A percentile compares a stretch with the other conserved stretches of the same genome.
Conservation (phyloP, 768 basidiomycete genomes). For the Dictyophora rubrovolvata region DNA sequence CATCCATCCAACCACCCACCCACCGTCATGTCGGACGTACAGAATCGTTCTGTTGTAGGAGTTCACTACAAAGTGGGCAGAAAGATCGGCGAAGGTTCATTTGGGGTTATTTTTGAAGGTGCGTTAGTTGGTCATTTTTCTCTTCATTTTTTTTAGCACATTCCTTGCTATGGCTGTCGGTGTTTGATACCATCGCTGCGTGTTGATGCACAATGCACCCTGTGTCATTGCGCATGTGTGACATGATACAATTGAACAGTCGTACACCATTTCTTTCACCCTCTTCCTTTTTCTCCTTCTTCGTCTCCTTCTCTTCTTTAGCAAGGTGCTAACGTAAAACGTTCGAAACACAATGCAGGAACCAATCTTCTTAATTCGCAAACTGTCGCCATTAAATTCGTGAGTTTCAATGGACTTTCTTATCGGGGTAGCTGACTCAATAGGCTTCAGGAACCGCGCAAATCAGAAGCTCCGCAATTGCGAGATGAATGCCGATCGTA, state of each 20-base stretch:
- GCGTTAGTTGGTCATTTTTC: conserved; percentile 9
- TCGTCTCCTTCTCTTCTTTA: not conserved
- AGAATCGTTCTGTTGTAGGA: conserved; percentile 50
- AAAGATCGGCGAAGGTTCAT: conserved; percentile 99
- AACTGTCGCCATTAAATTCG: conserved; percentile 99
- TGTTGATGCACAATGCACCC: not conserved
- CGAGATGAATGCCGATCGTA: conserved; percentile 98
- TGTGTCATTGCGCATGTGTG: not conserved
- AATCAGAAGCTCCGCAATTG: conserved; percentile 95
- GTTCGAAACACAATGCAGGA: conserved; percentile 38
- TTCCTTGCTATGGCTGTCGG: not conserved
- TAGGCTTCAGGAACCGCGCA: conserved; percentile 61
- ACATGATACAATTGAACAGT: not conserved
- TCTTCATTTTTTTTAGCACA: conserved; percentile 1
- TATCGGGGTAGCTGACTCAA: not conserved
- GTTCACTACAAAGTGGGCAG: conserved; percentile 97
- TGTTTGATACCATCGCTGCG: not conserved
- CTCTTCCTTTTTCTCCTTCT: not conserved
- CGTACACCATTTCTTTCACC: not conserved
- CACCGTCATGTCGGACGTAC: conserved; percentile 3
- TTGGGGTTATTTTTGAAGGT: conserved; percentile 95
- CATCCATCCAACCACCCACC: too few relatives aligned
- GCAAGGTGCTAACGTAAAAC: not conserved
- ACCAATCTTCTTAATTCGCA: conserved; percentile 97
- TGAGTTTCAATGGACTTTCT: conserved; percentile 35